Evolutionary conservation across 495 filamentous ascomycete species (phyloP).

Genomic region (Lophiotrema nucula): DNA sequence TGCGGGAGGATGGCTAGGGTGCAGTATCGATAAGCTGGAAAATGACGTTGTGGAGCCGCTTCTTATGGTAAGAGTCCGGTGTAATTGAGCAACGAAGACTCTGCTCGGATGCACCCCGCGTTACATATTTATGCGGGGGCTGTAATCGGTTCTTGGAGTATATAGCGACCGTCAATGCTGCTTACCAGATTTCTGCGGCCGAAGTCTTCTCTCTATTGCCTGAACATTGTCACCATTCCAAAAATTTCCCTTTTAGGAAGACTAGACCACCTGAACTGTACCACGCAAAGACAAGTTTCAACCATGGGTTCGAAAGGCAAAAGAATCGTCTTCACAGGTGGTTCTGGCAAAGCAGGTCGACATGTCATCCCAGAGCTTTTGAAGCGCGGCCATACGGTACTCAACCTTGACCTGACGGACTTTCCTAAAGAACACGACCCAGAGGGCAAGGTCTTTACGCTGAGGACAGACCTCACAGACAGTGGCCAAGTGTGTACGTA

Average conservation of each 20-base stretch:
- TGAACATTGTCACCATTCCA: no score
- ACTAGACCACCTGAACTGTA: no score
- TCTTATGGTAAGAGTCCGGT: no score
- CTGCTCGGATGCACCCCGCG: no score
- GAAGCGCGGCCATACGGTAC: constrained; percentile 51
- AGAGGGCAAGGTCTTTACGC: constrained; percentile 50
- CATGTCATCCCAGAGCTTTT: constrained; percentile 57
- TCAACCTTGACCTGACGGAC: constrained; percentile 59
- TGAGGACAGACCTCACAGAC: constrained; percentile 59
- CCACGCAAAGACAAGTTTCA: no score
- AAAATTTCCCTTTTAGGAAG: no score
- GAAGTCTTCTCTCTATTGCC: no score
- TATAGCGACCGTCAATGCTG: no score
- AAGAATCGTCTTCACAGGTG: constrained; percentile 58
- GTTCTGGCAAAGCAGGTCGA: constrained; percentile 59
- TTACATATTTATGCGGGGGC: no score
- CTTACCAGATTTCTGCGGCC: no score
- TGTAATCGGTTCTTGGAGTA: no score
- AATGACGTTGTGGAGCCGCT: constrained; percentile 25
- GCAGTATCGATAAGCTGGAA: constrained; percentile 18
- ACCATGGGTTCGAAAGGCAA: constrained; percentile 34
- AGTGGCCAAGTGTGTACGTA: constrained; percentile 59
- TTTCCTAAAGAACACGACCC: constrained; percentile 44
- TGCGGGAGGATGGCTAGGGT: not conserved
- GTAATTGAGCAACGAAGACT: no score